Base-by-base conservation (phyloP, 73 alveolate genomes). In the Blepharisma stoltei region DNA sequence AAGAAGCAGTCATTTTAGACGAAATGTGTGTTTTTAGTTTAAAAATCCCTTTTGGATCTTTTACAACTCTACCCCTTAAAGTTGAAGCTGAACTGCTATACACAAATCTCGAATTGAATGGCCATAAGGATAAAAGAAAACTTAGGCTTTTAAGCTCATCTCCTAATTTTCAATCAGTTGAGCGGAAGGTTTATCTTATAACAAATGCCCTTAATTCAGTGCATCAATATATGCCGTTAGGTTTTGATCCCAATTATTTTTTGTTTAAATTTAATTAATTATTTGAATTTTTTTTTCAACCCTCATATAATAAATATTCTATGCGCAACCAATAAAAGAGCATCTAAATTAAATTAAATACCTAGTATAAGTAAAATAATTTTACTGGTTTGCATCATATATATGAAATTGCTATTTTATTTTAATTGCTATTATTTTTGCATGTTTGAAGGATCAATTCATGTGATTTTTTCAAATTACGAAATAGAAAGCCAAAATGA, bases 1-100 rank as follows among this genome's bases (percentile, higher is more conserved):
- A 90, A 68, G 97, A 90, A 67, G 92, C 84, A 70, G 91, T 83
- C 44, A 52, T 7, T 25, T 25, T 69, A 11, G 14, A 8, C 45
- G 73, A 60, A 60, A 9, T 11, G 23, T 60, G 73, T 60, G 73
- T 18, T 18, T 60, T 60, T 60, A 60, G 18, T 18, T 60, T n/a
- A 8, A 14, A 14, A 60, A 25, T 60, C 45, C 73, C 73, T 20
- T 32, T 32, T 32, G 41, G 41, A 32, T 20, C 49, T 60, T 14
- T 9, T 25, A 4, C 45, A 9, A 11, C 11, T 1, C 23, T 60
- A 8, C 45, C 73, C 0, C 18, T 60, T 9, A 60, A 60, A 25
- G 23, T 60, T 38, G 46, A 18, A 14, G 45, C 73, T 25, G 73
- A 60, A 8, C 73, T 60, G 0, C 23, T 14, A 8, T 60, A 14